A percentile compares a stretch with the other conserved stretches of the same genome.
Conservation (phyloP, 129 eudicot genomes). For the Gnaphalium uliginosum region DNA sequence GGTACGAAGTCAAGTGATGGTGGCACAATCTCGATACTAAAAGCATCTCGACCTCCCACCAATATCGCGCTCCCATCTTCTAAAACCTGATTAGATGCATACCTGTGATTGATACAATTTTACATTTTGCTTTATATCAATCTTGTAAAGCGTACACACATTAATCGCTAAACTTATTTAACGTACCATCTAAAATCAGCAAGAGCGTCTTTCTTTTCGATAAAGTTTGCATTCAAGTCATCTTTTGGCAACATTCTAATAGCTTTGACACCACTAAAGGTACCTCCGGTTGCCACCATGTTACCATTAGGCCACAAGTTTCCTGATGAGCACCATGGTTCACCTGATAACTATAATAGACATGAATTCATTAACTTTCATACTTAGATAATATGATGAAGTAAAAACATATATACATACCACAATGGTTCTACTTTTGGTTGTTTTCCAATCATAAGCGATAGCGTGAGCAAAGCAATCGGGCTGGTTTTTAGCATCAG, state of each 20-base stretch:
- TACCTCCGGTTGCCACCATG: slow-evolving; percentile 74
- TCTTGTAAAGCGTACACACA: neutral
- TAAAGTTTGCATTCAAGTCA: slow-evolving; percentile 41
- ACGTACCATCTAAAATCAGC: slow-evolving; percentile 61
- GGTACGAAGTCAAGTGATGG: slow-evolving; percentile 35
- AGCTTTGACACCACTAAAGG: slow-evolving; percentile 43
- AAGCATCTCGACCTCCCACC: slow-evolving; percentile 67
- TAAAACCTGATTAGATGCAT: slow-evolving; percentile 55
- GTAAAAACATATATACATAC: slow-evolving; percentile 25
- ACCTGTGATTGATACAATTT: slow-evolving; percentile 38
- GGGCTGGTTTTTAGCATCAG: slow-evolving; percentile 9
- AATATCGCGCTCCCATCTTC: slow-evolving; percentile 61
- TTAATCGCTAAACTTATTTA: neutral
- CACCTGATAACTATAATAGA: slow-evolving; percentile 43
- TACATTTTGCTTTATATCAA: neutral
- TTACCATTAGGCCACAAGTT: slow-evolving; percentile 57
- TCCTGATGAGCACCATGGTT: slow-evolving; percentile 94
- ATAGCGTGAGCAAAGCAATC: slow-evolving; percentile 85
- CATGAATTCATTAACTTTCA: neutral
- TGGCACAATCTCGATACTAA: slow-evolving; percentile 61
- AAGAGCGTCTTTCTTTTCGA: slow-evolving; percentile 46
- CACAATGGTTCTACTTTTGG: slow-evolving; percentile 47
- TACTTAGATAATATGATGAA: neutral
- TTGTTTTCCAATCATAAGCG: slow-evolving; percentile 52
- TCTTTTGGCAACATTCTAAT: slow-evolving; percentile 48